Conservation (phyloP, 768 basidiomycete species). For the Rossbeevera mucosa region DNA sequence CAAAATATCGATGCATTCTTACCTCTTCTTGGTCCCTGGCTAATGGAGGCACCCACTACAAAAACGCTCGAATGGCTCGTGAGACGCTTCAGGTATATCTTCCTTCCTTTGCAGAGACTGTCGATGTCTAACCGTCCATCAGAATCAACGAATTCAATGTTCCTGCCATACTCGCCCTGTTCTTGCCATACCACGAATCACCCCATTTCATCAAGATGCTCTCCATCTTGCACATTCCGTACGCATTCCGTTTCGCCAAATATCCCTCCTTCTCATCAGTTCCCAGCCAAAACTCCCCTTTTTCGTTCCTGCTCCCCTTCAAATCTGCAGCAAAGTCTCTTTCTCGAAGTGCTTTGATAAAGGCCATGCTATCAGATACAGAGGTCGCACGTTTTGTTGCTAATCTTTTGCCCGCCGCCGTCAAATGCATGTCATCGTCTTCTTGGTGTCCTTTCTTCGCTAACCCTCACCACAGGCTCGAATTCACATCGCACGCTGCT, state of each 20-base stretch:
- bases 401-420: slow-evolving; percentile 54
- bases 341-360: slow-evolving; percentile 67
- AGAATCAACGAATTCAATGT: slow-evolving; percentile 95
- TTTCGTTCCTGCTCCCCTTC: slow-evolving; percentile 68
- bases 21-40: slow-evolving; percentile 67
- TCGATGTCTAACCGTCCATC: background rate
- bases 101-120: background rate
- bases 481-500: slow-evolving; percentile 65
- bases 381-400: slow-evolving; percentile 72
- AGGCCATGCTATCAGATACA: slow-evolving; percentile 66
- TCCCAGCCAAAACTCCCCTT: slow-evolving; percentile 53
- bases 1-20: slow-evolving; percentile 57
- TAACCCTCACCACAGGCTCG: slow-evolving; percentile 26
- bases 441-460: background rate
- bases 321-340: slow-evolving; percentile 74
- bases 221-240: slow-evolving; percentile 78
- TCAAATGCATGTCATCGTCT: slow-evolving; percentile 36
- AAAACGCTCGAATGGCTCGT: slow-evolving; percentile 95
- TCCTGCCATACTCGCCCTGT: slow-evolving; percentile 67
- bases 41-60: slow-evolving; percentile 75
- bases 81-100: slow-evolving; percentile 75
- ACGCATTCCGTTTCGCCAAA: slow-evolving; percentile 17
- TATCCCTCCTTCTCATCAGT: slow-evolving; percentile 1
- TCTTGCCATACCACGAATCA: slow-evolving; percentile 93
- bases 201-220: slow-evolving; percentile 93